Percentiles rank a stretch among this genome's conserved stretches.
phyloP scores from a whole-genome alignment of 2,329 filamentous ascomycete genomes.

The Ceratocystiopsis sp. region DNA sequence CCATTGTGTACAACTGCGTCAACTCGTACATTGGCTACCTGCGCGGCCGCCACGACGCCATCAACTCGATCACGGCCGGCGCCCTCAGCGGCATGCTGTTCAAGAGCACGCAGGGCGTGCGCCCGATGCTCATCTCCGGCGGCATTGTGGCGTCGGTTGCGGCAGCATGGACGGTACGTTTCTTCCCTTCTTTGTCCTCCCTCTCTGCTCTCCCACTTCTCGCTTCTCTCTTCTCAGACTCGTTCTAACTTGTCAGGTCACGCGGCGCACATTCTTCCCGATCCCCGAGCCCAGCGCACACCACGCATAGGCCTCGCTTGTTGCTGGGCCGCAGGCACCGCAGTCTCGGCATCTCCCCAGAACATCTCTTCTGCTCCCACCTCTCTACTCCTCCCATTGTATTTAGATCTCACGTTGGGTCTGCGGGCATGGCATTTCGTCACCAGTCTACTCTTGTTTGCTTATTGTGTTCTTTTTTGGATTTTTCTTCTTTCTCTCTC shows the following conservation, averaged over 20 bases:
- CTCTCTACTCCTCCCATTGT: too few relatives aligned
- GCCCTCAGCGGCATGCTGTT: slow-evolving; percentile 84
- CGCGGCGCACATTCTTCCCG: slow-evolving; percentile 13
- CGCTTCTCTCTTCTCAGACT: too few relatives aligned
- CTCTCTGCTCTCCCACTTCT: background rate
- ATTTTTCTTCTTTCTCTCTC: background rate
- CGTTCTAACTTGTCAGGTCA: slow-evolving; percentile 7
- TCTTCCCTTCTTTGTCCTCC: background rate
- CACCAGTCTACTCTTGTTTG: background rate
- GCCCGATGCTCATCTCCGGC: slow-evolving; percentile 89
- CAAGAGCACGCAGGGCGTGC: slow-evolving; percentile 80
- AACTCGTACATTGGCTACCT: slow-evolving; percentile 69
- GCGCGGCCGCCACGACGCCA: slow-evolving; percentile 73
- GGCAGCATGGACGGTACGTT: slow-evolving; percentile 76
- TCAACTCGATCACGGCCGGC: slow-evolving; percentile 77
- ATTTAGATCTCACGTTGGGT: too few relatives aligned
- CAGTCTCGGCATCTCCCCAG: background rate
- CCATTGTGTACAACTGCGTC: slow-evolving; percentile 88
- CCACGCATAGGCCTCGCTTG: background rate
- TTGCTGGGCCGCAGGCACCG: too few relatives aligned
- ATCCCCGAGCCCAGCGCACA: slow-evolving; percentile 2
- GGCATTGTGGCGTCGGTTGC: slow-evolving; percentile 76
- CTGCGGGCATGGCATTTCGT: too few relatives aligned
- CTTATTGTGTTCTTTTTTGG: slow-evolving; percentile 1
- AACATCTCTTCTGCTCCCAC: too few relatives aligned